These are phyloP conservation scores for Thraustochytrium striatum DNA, from an alignment of 352 stramenopile species.

Conservation along the genomic window DNA sequence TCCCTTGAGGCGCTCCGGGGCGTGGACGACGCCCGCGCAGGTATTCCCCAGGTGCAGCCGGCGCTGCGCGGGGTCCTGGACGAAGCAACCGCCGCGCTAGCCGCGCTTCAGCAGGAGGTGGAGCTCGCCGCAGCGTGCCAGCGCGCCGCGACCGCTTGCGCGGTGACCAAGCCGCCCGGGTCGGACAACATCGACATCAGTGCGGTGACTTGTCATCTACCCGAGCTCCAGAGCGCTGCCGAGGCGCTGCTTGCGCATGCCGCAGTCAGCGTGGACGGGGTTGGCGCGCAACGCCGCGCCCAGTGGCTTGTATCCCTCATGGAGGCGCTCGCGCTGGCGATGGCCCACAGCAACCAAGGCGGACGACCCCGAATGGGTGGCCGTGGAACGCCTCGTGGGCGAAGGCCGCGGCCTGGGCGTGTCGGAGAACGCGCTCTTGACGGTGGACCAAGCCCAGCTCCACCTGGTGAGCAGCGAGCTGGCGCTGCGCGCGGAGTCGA, in stretches of 20 bases:
- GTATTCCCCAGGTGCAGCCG: neutral
- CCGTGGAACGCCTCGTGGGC: conserved; percentile 31
- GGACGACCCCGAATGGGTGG: conserved; percentile 33
- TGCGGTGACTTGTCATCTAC: neutral
- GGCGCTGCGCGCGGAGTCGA: conserved; percentile 30
- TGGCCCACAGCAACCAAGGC: conserved; percentile 5
- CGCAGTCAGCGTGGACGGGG: conserved; percentile 11
- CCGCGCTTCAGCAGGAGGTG: neutral
- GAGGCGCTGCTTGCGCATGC: neutral
- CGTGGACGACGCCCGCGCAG: neutral
- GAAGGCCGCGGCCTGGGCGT: conserved; percentile 1
- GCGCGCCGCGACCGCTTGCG: neutral
- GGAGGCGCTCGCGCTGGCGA: neutral
- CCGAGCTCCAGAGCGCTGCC: neutral
- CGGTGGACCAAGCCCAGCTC: conserved; percentile 3
- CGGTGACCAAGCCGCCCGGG: neutral
- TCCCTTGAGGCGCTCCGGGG: neutral
- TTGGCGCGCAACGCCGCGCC: neutral
- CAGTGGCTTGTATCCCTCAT: neutral
- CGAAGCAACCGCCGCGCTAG: neutral
- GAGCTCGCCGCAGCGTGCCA: neutral
- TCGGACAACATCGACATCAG: conserved; percentile 34
- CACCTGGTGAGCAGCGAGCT: conserved; percentile 5
- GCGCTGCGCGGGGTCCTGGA: neutral
- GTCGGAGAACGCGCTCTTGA: conserved; percentile 1